These are phyloP conservation scores for Amphichorda felina DNA, from an alignment of 2,329 filamentous ascomycete species.

Conservation along the genomic window DNA sequence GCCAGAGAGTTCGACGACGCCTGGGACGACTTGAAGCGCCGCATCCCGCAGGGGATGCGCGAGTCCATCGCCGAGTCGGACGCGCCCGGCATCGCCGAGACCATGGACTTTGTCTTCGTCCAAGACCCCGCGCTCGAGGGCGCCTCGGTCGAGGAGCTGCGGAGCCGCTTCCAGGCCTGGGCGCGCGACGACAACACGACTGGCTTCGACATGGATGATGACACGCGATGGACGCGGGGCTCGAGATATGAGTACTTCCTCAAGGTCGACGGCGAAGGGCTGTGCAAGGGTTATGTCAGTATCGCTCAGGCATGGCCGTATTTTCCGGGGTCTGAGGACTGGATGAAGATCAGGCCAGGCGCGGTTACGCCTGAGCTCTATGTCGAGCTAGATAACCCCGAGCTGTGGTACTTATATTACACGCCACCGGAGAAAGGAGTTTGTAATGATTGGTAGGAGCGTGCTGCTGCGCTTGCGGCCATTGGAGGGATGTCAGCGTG, in stretches of 20 bases:
- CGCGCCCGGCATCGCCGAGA: slow-evolving; percentile 5
- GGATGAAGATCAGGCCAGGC: background rate
- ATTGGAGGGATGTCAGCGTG: no score
- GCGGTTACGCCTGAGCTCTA: background rate
- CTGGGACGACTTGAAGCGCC: background rate
- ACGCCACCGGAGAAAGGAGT: no score
- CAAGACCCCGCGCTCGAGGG: slow-evolving; percentile 8
- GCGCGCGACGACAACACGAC: background rate
- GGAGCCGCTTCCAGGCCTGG: slow-evolving; percentile 5
- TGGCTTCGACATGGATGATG: background rate
- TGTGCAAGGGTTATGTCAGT: background rate
- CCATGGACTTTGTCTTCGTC: slow-evolving; percentile 7
- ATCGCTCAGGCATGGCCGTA: background rate
- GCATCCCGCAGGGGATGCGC: background rate
- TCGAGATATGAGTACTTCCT: slow-evolving; percentile 7
- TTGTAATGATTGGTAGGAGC: no score
- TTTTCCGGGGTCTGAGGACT: background rate
- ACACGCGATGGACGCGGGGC: background rate
- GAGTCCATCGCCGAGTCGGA: slow-evolving; percentile 2
- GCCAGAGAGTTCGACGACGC: background rate
- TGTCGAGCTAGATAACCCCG: background rate
- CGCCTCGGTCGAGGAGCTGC: slow-evolving; percentile 6
- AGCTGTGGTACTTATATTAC: background rate
- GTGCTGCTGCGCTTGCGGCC: no score
- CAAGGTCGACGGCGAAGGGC: slow-evolving; percentile 5